Conservation (phyloP, 2,329 filamentous ascomycete species). For the Fusarium graminum region DNA sequence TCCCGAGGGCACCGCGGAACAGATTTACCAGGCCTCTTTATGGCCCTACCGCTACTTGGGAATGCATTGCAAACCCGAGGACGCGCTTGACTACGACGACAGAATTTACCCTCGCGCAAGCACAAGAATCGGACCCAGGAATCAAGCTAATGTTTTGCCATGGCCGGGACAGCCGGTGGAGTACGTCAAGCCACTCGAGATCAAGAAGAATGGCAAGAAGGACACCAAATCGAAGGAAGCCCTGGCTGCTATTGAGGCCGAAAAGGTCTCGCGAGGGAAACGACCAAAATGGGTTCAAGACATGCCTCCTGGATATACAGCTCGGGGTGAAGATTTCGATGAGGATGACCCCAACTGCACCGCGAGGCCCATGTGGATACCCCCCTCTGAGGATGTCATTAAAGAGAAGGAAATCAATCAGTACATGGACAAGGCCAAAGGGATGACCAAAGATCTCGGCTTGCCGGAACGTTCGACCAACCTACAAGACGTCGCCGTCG, state of each 20-base stretch:
- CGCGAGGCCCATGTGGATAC: conserved; percentile 81
- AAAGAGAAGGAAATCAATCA: conserved; percentile 74
- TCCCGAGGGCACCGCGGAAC: conserved; percentile 79
- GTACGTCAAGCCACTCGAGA: conserved; percentile 88
- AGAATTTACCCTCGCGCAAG: conserved; percentile 96
- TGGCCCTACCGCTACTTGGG: conserved; percentile 98
- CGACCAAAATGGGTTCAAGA: conserved; percentile 95
- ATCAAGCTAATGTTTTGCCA: conserved; percentile 86
- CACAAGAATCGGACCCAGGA: conserved; percentile 88
- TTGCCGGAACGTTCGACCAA: conserved; percentile 85
- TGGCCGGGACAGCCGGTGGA: conserved; percentile 93
- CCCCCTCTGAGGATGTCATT: conserved; percentile 69
- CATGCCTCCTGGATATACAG: conserved; percentile 86
- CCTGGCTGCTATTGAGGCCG: conserved; percentile 81
- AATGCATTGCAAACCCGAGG: conserved; percentile 94
- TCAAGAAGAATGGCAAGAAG: conserved; percentile 85
- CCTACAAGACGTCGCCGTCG: conserved; percentile 84
- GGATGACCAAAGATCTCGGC: conserved; percentile 74
- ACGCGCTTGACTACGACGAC: conserved; percentile 96
- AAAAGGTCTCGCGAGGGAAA: conserved; percentile 82
- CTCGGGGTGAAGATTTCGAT: conserved; percentile 81
- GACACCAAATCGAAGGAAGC: conserved; percentile 86
- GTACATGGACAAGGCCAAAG: conserved; percentile 79
- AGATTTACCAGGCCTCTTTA: conserved; percentile 90
- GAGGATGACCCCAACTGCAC: conserved; percentile 81